Evolutionary conservation across 23 red algal genomes (phyloP).

Genomic region (Gracilaria caudata): DNA sequence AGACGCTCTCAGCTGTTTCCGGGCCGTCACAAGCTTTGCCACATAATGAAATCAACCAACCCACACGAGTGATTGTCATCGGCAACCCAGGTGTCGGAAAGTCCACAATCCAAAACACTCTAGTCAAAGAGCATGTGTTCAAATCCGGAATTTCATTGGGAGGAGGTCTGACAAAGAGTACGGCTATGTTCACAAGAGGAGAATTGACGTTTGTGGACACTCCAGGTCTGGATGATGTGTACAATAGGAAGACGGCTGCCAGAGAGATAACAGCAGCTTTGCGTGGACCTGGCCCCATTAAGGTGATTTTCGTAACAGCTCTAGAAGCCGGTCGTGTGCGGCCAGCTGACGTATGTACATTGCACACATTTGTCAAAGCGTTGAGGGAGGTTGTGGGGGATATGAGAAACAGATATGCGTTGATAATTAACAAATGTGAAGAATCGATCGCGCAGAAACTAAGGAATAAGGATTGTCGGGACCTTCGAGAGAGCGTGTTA

Average conservation of each 20-base stretch:
- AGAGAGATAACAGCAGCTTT: conserved; percentile 1
- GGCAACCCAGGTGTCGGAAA: conserved; percentile 25
- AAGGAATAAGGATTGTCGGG: not conserved
- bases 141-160: conserved; percentile 1
- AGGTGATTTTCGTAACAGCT: conserved; percentile 1
- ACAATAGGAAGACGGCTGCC: conserved; percentile 1
- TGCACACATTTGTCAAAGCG: not conserved
- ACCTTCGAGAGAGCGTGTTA: not conserved
- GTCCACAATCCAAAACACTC: conserved; percentile 13
- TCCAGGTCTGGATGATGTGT: conserved; percentile 19
- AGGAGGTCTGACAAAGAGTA: conserved; percentile 2
- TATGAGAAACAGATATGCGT: not conserved
- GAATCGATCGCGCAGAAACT: not conserved
- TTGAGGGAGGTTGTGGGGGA: not conserved
- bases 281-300: not conserved
- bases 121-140: not conserved
- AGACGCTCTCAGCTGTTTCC: too few relatives aligned
- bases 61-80: conserved; percentile 5
- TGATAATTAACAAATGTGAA: conserved; percentile 11
- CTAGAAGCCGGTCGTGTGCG: conserved; percentile 24
- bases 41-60: not conserved
- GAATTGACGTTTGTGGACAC: conserved; percentile 14
- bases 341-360: conserved; percentile 5
- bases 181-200: not conserved
- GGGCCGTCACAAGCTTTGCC: not conserved